Conservation (phyloP, 2,329 filamentous ascomycete species). For the Fusarium anguioides region DNA sequence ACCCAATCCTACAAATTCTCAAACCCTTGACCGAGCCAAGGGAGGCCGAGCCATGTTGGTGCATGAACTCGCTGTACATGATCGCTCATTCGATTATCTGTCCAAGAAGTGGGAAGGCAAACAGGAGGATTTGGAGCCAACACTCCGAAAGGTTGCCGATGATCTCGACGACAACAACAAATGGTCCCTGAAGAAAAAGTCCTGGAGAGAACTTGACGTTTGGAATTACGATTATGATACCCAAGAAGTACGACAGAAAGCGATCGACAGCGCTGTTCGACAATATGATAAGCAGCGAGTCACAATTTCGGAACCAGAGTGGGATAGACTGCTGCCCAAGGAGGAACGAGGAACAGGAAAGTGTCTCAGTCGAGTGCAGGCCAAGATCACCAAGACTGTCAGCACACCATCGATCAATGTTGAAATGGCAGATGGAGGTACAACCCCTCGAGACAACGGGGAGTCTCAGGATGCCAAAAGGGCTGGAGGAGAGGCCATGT, state of each 20-base stretch:
- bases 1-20: slow-evolving; percentile 61
- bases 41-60: slow-evolving; percentile 65
- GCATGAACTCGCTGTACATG: slow-evolving; percentile 68
- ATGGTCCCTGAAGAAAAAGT: slow-evolving; percentile 66
- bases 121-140: slow-evolving; percentile 64
- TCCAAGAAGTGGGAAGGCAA: slow-evolving; percentile 62
- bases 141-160: slow-evolving; percentile 69
- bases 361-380: slow-evolving; percentile 70
- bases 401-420: slow-evolving; percentile 61
- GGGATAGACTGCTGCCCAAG: slow-evolving; percentile 69
- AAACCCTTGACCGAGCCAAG: slow-evolving; percentile 64
- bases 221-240: slow-evolving; percentile 69
- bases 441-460: slow-evolving; percentile 54
- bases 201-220: slow-evolving; percentile 73
- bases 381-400: slow-evolving; percentile 63
- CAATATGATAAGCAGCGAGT: slow-evolving; percentile 70
- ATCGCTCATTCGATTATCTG: slow-evolving; percentile 62
- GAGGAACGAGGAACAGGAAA: slow-evolving; percentile 69
- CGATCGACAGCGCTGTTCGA: slow-evolving; percentile 70
- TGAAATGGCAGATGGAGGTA: slow-evolving; percentile 62
- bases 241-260: slow-evolving; percentile 66
- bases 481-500: slow-evolving; percentile 57
- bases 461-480: slow-evolving; percentile 47
- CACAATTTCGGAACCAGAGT: slow-evolving; percentile 66
- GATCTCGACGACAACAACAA: slow-evolving; percentile 60